These are phyloP conservation scores for Coemansia sp. DNA, from an alignment of 192 early-diverging fungal species.

Conservation along the genomic window DNA sequence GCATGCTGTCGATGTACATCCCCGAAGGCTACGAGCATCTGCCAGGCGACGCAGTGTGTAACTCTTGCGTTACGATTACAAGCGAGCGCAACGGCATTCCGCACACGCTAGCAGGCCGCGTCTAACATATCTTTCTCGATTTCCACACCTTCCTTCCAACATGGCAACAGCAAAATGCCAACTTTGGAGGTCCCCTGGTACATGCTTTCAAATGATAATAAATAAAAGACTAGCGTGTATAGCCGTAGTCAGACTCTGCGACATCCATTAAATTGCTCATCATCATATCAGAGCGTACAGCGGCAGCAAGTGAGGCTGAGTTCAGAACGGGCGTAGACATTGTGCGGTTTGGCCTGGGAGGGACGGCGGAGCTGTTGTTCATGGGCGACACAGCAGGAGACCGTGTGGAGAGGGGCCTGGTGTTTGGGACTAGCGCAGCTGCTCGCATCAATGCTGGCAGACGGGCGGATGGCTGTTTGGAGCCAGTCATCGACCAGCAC, in stretches of 20 bases:
- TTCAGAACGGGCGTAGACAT: conserved; percentile 34
- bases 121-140: not conserved
- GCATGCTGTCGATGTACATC: conserved; percentile 42
- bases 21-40: conserved; percentile 23
- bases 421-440: not conserved
- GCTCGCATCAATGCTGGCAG: conserved; percentile 16
- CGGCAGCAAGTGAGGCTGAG: conserved; percentile 25
- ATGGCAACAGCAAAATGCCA: too few species aligned
- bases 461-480: conserved; percentile 13
- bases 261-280: not conserved
- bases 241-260: conserved; percentile 10
- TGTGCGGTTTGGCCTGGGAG: conserved; percentile 18
- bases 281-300: conserved; percentile 22
- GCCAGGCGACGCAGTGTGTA: conserved; percentile 28
- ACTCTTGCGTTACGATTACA: conserved; percentile 23
- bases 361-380: not conserved
- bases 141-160: not conserved
- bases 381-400: not conserved
- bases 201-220: too few species aligned
- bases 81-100: not conserved
- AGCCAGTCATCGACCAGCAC: conserved; percentile 22
- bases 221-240: not conserved
- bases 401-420: not conserved
- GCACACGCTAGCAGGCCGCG: not conserved
- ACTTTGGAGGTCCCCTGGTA: too few species aligned